phyloP scores from a whole-genome alignment of 495 filamentous ascomycete species.

The Haplographium delicatum region DNA sequence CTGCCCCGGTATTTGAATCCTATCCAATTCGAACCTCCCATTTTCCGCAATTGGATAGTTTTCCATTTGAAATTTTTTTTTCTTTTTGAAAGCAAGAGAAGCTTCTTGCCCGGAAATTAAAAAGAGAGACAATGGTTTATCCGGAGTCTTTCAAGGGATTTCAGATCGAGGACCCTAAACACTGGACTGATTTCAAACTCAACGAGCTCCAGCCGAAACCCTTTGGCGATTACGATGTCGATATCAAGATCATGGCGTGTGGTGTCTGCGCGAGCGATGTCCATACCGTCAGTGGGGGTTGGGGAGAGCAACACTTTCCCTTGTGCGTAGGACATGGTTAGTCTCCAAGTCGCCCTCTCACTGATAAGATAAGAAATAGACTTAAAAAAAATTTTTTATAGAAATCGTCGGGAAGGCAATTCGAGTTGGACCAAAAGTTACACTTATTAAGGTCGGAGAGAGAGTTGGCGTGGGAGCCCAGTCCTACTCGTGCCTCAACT shows the following conservation, averaged over 20 bases:
- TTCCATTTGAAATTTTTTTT: no score
- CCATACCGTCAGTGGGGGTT: conserved; percentile 51
- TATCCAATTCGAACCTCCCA: not conserved
- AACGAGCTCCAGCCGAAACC: conserved; percentile 53
- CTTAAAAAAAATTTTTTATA: not conserved
- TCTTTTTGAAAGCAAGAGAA: no score
- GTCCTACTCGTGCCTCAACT: conserved; percentile 47
- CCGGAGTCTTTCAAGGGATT: conserved; percentile 41
- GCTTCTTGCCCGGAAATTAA: not conserved
- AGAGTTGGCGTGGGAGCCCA: conserved; percentile 56
- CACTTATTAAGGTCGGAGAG: conserved; percentile 47
- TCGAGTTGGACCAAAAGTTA: conserved; percentile 52
- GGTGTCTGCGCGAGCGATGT: conserved; percentile 55
- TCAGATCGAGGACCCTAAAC: conserved; percentile 46
- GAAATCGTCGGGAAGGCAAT: conserved; percentile 33
- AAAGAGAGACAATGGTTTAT: conserved; percentile 21
- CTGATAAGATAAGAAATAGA: not conserved
- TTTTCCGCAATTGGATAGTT: no score
- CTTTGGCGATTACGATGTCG: conserved; percentile 53
- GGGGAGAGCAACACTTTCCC: conserved; percentile 49
- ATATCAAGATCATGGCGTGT: conserved; percentile 49
- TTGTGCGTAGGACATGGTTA: conserved; percentile 48
- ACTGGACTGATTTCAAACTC: conserved; percentile 50
- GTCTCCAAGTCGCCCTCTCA: not conserved
- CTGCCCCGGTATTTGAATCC: conserved; percentile 1